Base-by-base conservation (phyloP, 768 basidiomycete genomes). In the Termitomyces eurrhizus region DNA sequence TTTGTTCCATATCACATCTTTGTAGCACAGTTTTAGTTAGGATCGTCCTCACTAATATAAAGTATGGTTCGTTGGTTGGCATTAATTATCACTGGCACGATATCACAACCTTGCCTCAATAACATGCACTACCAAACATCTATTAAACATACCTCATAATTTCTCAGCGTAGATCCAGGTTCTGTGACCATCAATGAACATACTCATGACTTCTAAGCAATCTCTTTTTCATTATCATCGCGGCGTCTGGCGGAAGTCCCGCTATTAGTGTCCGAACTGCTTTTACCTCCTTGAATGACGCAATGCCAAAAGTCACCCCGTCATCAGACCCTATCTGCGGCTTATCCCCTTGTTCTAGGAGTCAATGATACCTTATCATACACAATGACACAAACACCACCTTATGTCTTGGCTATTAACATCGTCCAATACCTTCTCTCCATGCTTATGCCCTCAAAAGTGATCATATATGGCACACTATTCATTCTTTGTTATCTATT, bases 251-350 rank as follows among this genome's bases (percentile, higher is more conserved):
- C 57, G 11, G n/a, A 36, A 51, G 29, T 41, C 32, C 57, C 49
- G 49, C 37, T 42, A 58, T 58, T 44, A 44, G 16, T 32, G 49
- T 52, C 9, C 16, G 21, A 57, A 37, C 37, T 50, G 14, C 18
- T 26, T 44, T 13, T 45, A 45, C 29, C 8, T 39, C 32, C 56
- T 14, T 18, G 29, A 36, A 50, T 37, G 26, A 26, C 11, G 48
- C 29, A 26, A 21, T 21, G 21, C 21, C 21, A 21, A 21, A 45
- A 52, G 9, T 13, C 46, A 37, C 35, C 6, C 35, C 24, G 42
- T 52, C 57, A 59, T 36, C 36, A 36, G 53, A 49, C 52, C 58
- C 24, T 16, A 59, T 48, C 44, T 45, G 52, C 45, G 52, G 33
- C 9, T 36, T 49, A 55, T 60, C 52, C 52, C 52, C 52, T 53